Conservation (phyloP, 2,329 filamentous ascomycete genomes). For the Colletotrichum melonis region DNA sequence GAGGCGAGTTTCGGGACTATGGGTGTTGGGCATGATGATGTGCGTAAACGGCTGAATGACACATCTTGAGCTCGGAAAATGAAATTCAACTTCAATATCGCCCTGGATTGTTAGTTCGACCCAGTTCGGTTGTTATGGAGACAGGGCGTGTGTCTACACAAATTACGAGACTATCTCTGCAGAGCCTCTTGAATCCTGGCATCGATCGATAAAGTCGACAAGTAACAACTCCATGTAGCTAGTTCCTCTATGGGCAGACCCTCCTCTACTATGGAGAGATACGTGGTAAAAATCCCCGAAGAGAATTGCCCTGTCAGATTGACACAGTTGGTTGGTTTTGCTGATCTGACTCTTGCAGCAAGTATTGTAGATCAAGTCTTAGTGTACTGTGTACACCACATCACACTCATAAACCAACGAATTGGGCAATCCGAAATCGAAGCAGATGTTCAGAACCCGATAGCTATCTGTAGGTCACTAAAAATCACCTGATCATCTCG, state of each 20-base stretch:
- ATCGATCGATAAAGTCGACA: neutral
- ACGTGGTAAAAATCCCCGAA: neutral
- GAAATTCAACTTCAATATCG: neutral
- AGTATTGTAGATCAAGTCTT: neutral
- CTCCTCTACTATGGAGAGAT: neutral
- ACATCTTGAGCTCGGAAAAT: neutral
- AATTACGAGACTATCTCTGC: neutral
- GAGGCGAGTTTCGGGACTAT: neutral
- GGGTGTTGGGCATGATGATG: neutral
- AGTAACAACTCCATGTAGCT: neutral
- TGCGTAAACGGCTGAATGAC: conserved; percentile 4
- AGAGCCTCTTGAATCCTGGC: neutral
- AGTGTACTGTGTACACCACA: neutral
- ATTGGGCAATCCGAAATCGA: neutral
- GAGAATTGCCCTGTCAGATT: neutral
- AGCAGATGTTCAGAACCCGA: neutral
- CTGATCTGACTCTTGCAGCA: neutral
- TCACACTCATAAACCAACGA: neutral
- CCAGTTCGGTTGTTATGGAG: neutral
- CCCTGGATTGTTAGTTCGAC: neutral
- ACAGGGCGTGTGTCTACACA: neutral
- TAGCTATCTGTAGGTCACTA: neutral
- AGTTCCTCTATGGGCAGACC: too few relatives aligned
- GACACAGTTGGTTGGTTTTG: neutral
- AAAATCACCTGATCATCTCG: neutral